Percentiles rank a stretch among this genome's conserved stretches.
Evolutionary conservation across 75 land plant species (phyloP).

Genomic region (Ceratopteris richardii): DNA sequence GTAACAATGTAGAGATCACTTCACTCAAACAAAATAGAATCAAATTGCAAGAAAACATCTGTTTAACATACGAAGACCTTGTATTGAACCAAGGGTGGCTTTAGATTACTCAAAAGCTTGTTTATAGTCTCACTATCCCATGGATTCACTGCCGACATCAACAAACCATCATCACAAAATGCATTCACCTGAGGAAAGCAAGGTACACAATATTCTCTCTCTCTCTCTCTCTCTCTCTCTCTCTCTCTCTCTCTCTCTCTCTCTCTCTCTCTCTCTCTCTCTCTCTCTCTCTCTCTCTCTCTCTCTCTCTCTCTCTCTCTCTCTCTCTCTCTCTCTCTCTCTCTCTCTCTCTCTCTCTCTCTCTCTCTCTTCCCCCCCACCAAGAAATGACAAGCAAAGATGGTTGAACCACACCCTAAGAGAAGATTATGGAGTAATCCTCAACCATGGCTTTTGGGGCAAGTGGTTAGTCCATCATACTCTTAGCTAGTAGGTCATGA

Average conservation of each 20-base stretch:
- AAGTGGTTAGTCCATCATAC: no score
- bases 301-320: no score
- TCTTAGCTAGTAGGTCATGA: no score
- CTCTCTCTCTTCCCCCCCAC: neutral
- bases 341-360: conserved; percentile 1
- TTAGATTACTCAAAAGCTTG: conserved; percentile 36
- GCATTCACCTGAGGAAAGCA: conserved; percentile 1
- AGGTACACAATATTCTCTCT: no score
- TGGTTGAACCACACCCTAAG: no score
- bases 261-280: no score
- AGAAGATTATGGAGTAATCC: no score
- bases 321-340: no score
- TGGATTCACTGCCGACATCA: conserved; percentile 14
- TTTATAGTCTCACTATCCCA: conserved; percentile 24
- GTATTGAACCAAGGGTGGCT: conserved; percentile 33
- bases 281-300: conserved; percentile 2
- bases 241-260: no score
- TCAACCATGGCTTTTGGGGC: no score
- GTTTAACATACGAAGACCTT: conserved; percentile 18
- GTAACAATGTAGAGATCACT: no score
- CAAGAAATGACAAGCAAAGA: no score
- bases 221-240: conserved; percentile 1
- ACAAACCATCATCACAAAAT: neutral
- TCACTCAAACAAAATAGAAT: neutral
- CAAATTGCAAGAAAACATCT: neutral